These are phyloP conservation scores for Candida hispaniensis DNA, from an alignment of 805 yeast genomes.

Conservation along the genomic window DNA sequence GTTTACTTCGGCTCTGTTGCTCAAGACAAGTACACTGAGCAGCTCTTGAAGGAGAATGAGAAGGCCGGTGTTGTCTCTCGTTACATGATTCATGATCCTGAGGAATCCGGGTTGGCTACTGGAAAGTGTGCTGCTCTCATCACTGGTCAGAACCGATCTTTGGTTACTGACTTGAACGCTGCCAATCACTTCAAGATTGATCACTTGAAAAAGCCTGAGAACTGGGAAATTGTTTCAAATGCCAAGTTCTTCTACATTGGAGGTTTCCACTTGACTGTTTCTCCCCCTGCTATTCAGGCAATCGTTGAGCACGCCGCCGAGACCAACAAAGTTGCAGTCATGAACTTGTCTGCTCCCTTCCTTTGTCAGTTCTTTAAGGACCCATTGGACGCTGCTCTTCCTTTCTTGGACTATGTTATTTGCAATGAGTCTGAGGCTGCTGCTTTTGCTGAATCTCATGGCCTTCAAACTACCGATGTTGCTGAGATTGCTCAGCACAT, in stretches of 20 bases:
- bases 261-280: conserved; percentile 98
- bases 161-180: conserved; percentile 94
- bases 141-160: conserved; percentile 77
- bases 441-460: conserved; percentile 83
- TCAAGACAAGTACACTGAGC: conserved; percentile 74
- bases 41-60: conserved; percentile 70
- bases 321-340: conserved; percentile 60
- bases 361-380: conserved; percentile 92
- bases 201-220: conserved; percentile 79
- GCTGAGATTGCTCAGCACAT: conserved; percentile 70
- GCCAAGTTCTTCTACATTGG: conserved; percentile 87
- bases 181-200: conserved; percentile 91
- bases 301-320: conserved; percentile 89
- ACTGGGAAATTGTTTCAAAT: conserved; percentile 75
- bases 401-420: conserved; percentile 82
- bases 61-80: conserved; percentile 80
- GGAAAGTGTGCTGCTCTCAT: conserved; percentile 98
- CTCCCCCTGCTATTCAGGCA: conserved; percentile 84
- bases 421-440: conserved; percentile 98
- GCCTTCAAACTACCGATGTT: conserved; percentile 49
- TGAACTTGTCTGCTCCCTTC: conserved; percentile 95
- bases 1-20: conserved; percentile 96
- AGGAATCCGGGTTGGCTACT: conserved; percentile 47
- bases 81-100: conserved; percentile 60
- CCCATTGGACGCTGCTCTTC: conserved; percentile 65